Evolutionary conservation across 352 stramenopile genomes (phyloP).

Genomic region (Phytophthora europaea): DNA sequence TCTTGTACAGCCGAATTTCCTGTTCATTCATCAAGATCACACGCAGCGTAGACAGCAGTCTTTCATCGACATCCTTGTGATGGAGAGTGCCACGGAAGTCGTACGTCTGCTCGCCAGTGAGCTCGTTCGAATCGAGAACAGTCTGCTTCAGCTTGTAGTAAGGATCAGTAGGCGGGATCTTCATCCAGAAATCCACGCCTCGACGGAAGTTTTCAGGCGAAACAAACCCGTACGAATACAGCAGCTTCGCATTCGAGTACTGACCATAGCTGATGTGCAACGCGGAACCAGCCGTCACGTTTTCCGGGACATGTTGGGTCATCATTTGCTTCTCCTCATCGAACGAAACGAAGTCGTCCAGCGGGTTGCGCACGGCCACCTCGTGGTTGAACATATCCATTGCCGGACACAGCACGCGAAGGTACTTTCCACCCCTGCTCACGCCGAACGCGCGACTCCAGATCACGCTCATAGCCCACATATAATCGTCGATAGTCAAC

Average conservation of each 20-base stretch:
- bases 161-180: constrained; percentile 60
- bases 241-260: constrained; percentile 84
- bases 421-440: constrained; percentile 46
- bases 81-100: constrained; percentile 78
- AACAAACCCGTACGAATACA: constrained; percentile 85
- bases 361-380: constrained; percentile 42
- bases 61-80: constrained; percentile 59
- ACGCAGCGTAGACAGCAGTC: constrained; percentile 66
- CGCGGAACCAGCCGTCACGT: constrained; percentile 38
- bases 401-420: constrained; percentile 68
- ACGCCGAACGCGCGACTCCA: constrained; percentile 82
- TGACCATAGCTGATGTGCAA: constrained; percentile 76
- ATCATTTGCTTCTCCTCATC: constrained; percentile 57
- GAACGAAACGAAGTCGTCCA: constrained; percentile 70
- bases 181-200: constrained; percentile 82
- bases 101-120: constrained; percentile 73
- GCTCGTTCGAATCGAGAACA: constrained; percentile 65
- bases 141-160: constrained; percentile 70
- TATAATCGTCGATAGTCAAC: constrained; percentile 66
- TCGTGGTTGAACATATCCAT: constrained; percentile 89
- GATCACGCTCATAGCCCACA: constrained; percentile 80
- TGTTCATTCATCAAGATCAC: constrained; percentile 67
- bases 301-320: constrained; percentile 51
- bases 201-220: constrained; percentile 46
- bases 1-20: constrained; percentile 60